These are phyloP conservation scores for Sporothrix globosa DNA, from an alignment of 2,329 filamentous ascomycete genomes.

Conservation along the genomic window DNA sequence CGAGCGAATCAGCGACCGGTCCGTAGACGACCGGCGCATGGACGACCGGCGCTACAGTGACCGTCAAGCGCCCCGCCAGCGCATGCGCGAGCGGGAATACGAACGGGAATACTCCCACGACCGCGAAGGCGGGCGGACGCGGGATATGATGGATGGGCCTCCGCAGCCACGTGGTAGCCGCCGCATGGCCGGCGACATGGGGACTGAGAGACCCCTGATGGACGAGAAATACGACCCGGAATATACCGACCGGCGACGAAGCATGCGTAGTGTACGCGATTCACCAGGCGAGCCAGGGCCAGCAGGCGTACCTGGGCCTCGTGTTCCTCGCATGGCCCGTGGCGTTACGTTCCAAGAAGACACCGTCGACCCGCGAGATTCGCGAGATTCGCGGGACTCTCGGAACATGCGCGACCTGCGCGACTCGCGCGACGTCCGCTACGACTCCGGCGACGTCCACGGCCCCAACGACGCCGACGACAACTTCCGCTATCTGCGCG, in stretches of 20 bases:
- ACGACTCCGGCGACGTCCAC: conserved; percentile 9
- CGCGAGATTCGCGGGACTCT: neutral
- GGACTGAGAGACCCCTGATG: neutral
- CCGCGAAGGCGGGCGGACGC: neutral
- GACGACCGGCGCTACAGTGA: conserved; percentile 5
- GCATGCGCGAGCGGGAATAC: neutral
- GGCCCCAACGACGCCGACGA: conserved; percentile 18
- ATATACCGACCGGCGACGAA: neutral
- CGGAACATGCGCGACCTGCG: conserved; percentile 26
- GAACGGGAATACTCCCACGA: neutral
- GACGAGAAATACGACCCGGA: neutral
- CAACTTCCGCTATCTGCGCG: conserved; percentile 23
- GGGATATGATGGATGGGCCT: conserved; percentile 1
- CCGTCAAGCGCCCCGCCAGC: neutral
- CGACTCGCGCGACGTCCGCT: conserved; percentile 16
- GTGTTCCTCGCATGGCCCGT: neutral
- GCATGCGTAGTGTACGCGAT: neutral
- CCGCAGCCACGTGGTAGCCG: neutral
- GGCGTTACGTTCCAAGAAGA: conserved; percentile 24
- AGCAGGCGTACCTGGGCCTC: neutral
- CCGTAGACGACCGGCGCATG: neutral
- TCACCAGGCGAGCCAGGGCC: neutral
- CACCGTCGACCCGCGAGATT: conserved; percentile 4
- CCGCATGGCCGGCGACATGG: neutral
- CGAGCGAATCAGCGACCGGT: conserved; percentile 14